Base-by-base conservation (phyloP, 768 basidiomycete species). In the Tulasnella calospora region DNA sequence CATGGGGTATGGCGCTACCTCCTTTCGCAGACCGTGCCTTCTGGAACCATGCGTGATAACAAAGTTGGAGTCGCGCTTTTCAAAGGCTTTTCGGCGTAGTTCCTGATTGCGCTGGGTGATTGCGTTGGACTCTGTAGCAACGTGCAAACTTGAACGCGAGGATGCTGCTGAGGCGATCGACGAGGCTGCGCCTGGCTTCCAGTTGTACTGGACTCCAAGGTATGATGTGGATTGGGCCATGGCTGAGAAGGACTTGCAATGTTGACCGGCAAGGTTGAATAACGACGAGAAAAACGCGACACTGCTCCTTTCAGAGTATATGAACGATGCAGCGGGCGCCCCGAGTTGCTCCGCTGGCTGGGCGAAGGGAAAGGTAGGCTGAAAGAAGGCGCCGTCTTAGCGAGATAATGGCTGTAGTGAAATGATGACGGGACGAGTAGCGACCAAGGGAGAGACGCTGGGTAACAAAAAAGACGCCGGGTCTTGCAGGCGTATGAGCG, bases 1-100 rank as follows among this genome's bases (percentile, higher is more conserved):
- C 69, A 78, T 40, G 6, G 77, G 77, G 27, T 78, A 78, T 23
- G 77, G 77, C 46, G 67, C 77, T 44, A 71, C 44, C 41, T 44
- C 41, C 33, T 36, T 33, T 13, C 61, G 46, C 17, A 47, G 27
- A 38, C 69, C 70, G 51, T 78, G 77, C 13, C 69, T 40, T 33
- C 61, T 33, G 36, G 38, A 7, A 21, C 77, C 77, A 38, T 78
- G 38, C 15, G 69, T 41, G 36, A 71, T 78, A 35, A 47, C 67
- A 44, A 78, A 78, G 36, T 47, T 41, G 69, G n/a, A 19, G 70
- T 71, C 41, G 69, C 70, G 67, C 51, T 44, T 38, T 38, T 27
- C 77, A 40, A 78, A 72, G 19, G 77, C 77, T 41, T 78, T 41
- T 8, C 41, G 41, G 21, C 69, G 23, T 2, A 78, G 67, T 38